phyloP scores from a whole-genome alignment of 768 basidiomycete species.

The Mycena capillaripes region DNA sequence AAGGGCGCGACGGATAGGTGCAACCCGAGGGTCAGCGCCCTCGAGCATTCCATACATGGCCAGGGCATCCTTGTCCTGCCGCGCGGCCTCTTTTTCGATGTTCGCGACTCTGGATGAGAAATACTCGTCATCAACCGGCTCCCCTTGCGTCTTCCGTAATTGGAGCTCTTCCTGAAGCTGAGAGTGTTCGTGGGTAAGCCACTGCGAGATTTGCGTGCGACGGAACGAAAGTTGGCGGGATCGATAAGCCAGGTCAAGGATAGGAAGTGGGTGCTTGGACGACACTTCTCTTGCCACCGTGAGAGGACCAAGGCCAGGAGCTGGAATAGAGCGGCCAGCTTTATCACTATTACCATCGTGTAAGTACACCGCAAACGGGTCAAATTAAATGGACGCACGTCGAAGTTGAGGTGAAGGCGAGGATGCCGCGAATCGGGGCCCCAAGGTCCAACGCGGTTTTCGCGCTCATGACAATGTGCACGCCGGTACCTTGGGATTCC shows the following conservation, averaged over 20 bases:
- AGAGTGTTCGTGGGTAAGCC: conserved; percentile 91
- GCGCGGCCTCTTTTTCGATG: conserved; percentile 90
- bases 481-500: conserved; percentile 97
- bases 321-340: conserved; percentile 97
- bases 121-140: conserved; percentile 73
- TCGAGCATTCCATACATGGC: conserved; percentile 96
- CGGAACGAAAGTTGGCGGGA: conserved; percentile 96
- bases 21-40: conserved; percentile 85
- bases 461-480: conserved; percentile 97
- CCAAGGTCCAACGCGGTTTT: conserved; percentile 96
- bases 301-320: conserved; percentile 94
- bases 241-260: conserved; percentile 90
- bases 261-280: conserved; percentile 82
- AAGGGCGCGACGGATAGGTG: conserved; percentile 94
- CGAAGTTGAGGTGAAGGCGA: conserved; percentile 96
- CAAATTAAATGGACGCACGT: conserved; percentile 68
- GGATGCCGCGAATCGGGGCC: conserved; percentile 91
- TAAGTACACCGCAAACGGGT: conserved; percentile 9
- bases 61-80: conserved; percentile 95
- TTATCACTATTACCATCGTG: conserved; percentile 78
- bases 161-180: conserved; percentile 87
- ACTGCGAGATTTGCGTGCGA: conserved; percentile 93
- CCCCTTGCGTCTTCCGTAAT: conserved; percentile 66
- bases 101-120: conserved; percentile 82
- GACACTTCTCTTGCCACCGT: conserved; percentile 89